Conservation (phyloP, 768 basidiomycete species). For the Kwoniella bestiolae region DNA sequence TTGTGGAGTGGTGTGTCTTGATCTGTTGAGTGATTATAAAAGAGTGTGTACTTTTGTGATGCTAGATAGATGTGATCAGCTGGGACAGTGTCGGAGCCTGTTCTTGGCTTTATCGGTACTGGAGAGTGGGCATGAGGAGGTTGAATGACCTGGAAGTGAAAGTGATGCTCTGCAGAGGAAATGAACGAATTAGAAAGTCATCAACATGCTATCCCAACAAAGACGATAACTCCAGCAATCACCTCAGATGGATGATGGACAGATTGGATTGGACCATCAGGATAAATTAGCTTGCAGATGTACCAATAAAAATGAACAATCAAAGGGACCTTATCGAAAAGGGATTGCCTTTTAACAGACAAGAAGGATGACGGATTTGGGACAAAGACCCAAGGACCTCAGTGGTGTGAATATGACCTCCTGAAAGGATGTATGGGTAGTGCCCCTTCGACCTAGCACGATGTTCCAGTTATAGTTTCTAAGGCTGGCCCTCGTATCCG, state of each 20-base stretch:
- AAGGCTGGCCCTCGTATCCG: background rate
- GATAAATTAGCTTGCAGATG: conserved; percentile 1
- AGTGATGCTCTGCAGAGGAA: background rate
- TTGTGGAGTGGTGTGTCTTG: background rate
- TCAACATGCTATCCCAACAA: background rate
- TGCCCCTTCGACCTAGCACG: background rate
- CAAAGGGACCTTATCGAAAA: background rate
- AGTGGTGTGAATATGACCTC: background rate
- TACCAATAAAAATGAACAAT: conserved; percentile 5
- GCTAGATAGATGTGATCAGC: background rate
- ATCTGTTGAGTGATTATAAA: background rate
- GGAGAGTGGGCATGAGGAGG: background rate
- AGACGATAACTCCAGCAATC: background rate
- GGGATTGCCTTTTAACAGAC: background rate
- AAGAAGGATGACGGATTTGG: background rate
- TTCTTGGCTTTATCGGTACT: background rate
- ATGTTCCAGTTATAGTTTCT: background rate
- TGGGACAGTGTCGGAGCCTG: too few relatives aligned
- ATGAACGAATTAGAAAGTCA: background rate
- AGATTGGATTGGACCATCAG: background rate
- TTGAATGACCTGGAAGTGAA: background rate
- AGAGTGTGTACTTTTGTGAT: conserved; percentile 2
- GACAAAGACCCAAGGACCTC: conserved; percentile 5
- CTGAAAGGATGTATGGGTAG: background rate
- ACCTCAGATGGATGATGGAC: background rate